Base-by-base conservation (phyloP, 2,329 filamentous ascomycete species). In the Colletotrichum tanaceti region DNA sequence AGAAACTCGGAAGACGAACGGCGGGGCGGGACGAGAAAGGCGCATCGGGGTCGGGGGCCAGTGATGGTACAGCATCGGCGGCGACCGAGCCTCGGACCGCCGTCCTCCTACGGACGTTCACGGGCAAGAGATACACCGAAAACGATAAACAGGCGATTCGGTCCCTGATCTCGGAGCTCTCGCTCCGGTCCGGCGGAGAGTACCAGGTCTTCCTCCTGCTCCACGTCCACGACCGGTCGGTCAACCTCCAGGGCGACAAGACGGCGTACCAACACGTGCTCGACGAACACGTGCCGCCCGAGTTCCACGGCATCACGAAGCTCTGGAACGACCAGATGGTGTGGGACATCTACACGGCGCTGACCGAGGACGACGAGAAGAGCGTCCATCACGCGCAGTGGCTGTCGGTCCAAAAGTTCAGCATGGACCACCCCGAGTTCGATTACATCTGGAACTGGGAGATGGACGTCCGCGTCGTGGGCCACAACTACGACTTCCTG, bases 401-500 rank as follows among this genome's bases (percentile, higher is more conserved):
- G 83, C 85, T 93, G 72, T 90, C 90, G 4, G 84, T 94, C 1
- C 92, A 94, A 75, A 90, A 90, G 79, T 94, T 94, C 75, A 88
- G 88, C 66, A 86, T 91, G 73, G 90, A 91, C 57, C 90, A 93
- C 73, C 91, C 92, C 0, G 89, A 95, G 73, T 96, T 92, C 72
- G 91, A 94, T 72, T 93, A 87, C 73, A 85, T 93, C 72, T 96
- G 93, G 92, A 94, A 95, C 77, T 94, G 92, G 92, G 93, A 96
- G 76, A 92, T 93, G 80, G 92, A 96, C 75, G 89, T 90, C 39
- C 86, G 93, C 57, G 91, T 91, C 75, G 93, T 89, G 0, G 93
- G 93, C 7, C 92, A 95, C 71, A 90, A 93, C 79, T 94, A 95
- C 77, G 90, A 94, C 73, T 87, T 95, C 72, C 86, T 93, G 52